Percentiles rank a stretch among this genome's conserved stretches.
These are phyloP conservation scores for Aspergillus ruber DNA, from an alignment of 2,329 filamentous ascomycete genomes.

Conservation along the genomic window DNA sequence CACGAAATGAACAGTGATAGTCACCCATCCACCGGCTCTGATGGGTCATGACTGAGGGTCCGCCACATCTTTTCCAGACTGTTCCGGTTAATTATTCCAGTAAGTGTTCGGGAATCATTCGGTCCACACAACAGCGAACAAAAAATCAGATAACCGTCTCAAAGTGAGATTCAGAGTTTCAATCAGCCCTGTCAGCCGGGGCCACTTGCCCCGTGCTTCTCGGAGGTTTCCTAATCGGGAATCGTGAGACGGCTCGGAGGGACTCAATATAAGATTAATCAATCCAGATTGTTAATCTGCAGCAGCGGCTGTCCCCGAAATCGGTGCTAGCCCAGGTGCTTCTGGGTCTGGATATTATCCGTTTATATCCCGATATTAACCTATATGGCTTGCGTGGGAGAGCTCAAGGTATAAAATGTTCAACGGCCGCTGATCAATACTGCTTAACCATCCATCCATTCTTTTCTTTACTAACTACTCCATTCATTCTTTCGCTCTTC, in stretches of 20 bases:
- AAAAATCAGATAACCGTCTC: not conserved
- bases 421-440: not conserved
- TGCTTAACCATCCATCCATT: not conserved
- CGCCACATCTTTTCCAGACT: no score
- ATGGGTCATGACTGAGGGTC: no score
- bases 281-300: not conserved
- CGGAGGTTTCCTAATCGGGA: not conserved
- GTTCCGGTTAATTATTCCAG: not conserved
- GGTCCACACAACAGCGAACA: not conserved
- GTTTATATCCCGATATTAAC: not conserved
- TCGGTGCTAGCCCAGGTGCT: not conserved
- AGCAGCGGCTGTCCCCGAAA: not conserved
- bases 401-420: not conserved
- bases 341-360: not conserved
- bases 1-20: no score
- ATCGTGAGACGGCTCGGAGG: not conserved
- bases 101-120: not conserved
- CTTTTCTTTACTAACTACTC: not conserved
- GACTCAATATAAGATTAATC: not conserved
- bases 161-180: not conserved
- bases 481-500: slow-evolving; percentile 1
- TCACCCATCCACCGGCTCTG: no score
- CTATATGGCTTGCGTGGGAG: not conserved
- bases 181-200: not conserved
- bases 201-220: not conserved